Base-by-base conservation (phyloP, 305 asterid species). In the Fraxinus angustifolia region DNA sequence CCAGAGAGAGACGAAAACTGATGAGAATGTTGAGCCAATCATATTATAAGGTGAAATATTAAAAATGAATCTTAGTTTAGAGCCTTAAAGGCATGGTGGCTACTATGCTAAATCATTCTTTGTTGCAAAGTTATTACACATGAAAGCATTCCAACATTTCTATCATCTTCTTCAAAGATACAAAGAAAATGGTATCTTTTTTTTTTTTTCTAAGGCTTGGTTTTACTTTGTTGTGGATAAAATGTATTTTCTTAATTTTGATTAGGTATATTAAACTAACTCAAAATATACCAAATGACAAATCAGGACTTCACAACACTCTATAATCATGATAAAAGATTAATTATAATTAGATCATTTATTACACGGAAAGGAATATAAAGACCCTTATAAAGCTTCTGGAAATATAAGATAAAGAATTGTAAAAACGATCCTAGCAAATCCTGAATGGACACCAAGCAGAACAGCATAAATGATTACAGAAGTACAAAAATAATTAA, bases 1-100 rank as follows among this genome's bases (percentile, higher is more conserved):
- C 91, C 98, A 92, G 91, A 86, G 84, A 85, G 38, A 53, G 60
- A 78, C 83, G 82, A 79, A 80, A 87, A 79, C 77, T 60, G 10
- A 36, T 17, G 36, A 40, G 34, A 80, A 71, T 71, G 26, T 58
- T n/a, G 75, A 21, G n/a, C 35, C 38, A 11, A 21, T 7, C 17
- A 78, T 36, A 42, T 28, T 3, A 34, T 17, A 21, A 34, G 76
- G 23, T 16, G 30, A 71, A 71, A 71, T 31, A 71, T 71, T 71
- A 71, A 16, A 68, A 11, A 16, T 14, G 74, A 68, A 68, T 30
- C 35, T 68, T 16, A 30, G 40, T 14, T 31, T 68, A 12, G 74
- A 68, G 12, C 21, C 23, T 60, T 68, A 68, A 68, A 68, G 74
- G 74, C 38, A 68, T 68, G 31, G 33, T 60, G 40, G 40, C 74